Evolutionary conservation across 768 basidiomycete species (phyloP).

Genomic region (Trametes meyenii): DNA sequence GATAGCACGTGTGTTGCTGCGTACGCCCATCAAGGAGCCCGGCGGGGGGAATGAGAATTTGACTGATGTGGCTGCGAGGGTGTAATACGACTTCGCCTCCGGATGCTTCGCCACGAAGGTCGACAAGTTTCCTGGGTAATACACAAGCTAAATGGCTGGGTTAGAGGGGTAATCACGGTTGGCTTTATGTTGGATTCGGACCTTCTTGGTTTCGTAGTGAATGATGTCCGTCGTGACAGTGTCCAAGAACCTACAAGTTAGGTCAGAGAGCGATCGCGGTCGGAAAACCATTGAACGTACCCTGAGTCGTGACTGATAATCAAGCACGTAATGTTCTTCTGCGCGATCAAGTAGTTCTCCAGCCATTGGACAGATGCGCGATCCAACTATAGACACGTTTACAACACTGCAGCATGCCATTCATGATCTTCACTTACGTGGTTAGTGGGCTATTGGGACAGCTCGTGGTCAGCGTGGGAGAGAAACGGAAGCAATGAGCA

Average conservation of each 20-base stretch:
- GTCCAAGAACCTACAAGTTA: constrained; percentile 75
- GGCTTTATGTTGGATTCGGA: constrained; percentile 28
- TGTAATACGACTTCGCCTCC: constrained; percentile 96
- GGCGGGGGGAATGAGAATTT: constrained; percentile 96
- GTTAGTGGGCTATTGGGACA: constrained; percentile 72
- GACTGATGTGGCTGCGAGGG: constrained; percentile 88
- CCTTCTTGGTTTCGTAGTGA: constrained; percentile 95
- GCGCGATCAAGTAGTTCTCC: constrained; percentile 81
- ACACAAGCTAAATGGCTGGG: constrained; percentile 65
- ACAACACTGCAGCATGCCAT: constrained; percentile 20
- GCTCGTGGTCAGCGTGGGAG: constrained; percentile 18
- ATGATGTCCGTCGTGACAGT: constrained; percentile 96
- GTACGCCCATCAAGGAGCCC: constrained; percentile 95
- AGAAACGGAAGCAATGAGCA: not conserved
- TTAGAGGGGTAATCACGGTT: constrained; percentile 9
- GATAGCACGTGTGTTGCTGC: constrained; percentile 94
- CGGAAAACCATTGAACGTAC: constrained; percentile 44
- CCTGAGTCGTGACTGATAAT: constrained; percentile 97
- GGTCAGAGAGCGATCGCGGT: not conserved
- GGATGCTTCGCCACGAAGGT: constrained; percentile 88
- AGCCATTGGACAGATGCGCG: constrained; percentile 89
- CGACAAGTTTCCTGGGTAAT: constrained; percentile 92
- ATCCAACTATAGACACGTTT: constrained; percentile 56
- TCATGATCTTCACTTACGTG: constrained; percentile 59
- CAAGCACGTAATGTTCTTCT: constrained; percentile 85